These are phyloP conservation scores for Venustampulla echinocandica DNA, from an alignment of 495 filamentous ascomycete species.

Conservation along the genomic window DNA sequence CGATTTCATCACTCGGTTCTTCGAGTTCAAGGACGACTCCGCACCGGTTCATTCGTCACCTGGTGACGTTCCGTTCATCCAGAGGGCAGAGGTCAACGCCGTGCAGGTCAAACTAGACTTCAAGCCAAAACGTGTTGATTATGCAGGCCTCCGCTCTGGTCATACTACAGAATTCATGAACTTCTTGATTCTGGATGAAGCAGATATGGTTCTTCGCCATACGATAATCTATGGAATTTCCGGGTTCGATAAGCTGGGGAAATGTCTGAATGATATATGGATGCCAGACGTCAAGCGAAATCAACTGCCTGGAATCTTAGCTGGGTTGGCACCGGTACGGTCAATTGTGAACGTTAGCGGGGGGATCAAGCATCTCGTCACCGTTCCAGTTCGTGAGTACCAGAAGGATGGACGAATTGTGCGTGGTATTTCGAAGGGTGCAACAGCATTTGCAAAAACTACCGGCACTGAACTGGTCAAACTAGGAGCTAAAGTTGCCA, in stretches of 20 bases:
- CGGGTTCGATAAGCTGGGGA: constrained; percentile 80
- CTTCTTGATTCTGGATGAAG: constrained; percentile 84
- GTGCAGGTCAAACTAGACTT: constrained; percentile 85
- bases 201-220: constrained; percentile 78
- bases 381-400: constrained; percentile 87
- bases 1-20: constrained; percentile 94
- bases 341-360: constrained; percentile 83
- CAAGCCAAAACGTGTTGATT: constrained; percentile 95
- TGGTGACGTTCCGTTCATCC: constrained; percentile 77
- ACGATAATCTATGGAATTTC: constrained; percentile 86
- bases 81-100: constrained; percentile 78
- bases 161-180: constrained; percentile 99
- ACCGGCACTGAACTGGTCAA: constrained; percentile 87
- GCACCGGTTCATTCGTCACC: constrained; percentile 39
- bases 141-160: constrained; percentile 89
- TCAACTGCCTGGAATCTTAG: constrained; percentile 82
- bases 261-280: constrained; percentile 92
- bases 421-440: constrained; percentile 84
- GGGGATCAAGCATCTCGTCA: constrained; percentile 76
- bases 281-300: constrained; percentile 87
- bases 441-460: constrained; percentile 78
- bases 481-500: constrained; percentile 86
- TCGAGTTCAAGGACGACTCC: constrained; percentile 87
- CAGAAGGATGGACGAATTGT: constrained; percentile 88
- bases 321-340: constrained; percentile 82